Percentiles rank a stretch among this genome's conserved stretches.
These are phyloP conservation scores for Ramalina intermedia DNA, from an alignment of 495 filamentous ascomycete genomes.

Conservation along the genomic window DNA sequence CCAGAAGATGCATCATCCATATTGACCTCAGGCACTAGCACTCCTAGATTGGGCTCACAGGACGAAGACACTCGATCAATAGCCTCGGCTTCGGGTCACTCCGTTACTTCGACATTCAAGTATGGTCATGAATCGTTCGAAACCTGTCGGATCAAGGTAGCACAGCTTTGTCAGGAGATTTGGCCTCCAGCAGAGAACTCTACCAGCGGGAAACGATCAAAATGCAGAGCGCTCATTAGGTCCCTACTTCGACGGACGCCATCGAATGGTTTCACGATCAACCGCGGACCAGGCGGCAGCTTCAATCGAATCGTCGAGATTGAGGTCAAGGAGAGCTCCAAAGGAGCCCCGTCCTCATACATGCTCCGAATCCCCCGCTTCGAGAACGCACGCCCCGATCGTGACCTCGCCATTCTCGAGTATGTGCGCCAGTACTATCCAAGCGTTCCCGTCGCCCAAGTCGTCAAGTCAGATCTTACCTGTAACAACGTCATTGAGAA, in stretches of 20 bases:
- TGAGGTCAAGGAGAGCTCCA: not conserved
- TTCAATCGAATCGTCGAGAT: constrained; percentile 11
- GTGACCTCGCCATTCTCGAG: constrained; percentile 1
- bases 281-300: constrained; percentile 4
- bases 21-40: too few species aligned
- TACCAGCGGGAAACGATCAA: not conserved
- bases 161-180: not conserved
- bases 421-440: constrained; percentile 2
- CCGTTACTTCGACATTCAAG: too few species aligned
- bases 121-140: not conserved
- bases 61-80: too few species aligned
- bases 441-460: constrained; percentile 4
- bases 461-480: not conserved
- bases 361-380: constrained; percentile 4
- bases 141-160: not conserved
- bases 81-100: too few species aligned
- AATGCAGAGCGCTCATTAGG: not conserved
- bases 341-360: not conserved
- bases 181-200: not conserved
- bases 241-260: not conserved
- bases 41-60: too few species aligned
- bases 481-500: constrained; percentile 1
- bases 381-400: not conserved
- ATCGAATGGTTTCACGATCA: not conserved
- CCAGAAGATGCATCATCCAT: too few species aligned